These are phyloP conservation scores for Medakamo hakoo DNA, from an alignment of 139 green algal genomes.

Conservation along the genomic window DNA sequence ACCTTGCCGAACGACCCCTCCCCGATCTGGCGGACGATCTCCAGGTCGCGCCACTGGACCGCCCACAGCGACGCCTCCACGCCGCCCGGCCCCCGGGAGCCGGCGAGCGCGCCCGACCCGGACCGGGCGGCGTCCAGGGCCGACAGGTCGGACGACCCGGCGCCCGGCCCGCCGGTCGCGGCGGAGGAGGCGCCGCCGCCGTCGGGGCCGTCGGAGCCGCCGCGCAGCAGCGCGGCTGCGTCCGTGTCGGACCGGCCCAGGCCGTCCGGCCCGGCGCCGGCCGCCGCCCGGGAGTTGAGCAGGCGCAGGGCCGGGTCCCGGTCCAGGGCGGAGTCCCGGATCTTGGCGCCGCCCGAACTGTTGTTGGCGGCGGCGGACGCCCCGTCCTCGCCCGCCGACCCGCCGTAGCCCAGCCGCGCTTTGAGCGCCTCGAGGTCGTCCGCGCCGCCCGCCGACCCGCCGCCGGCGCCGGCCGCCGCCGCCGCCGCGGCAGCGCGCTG, in stretches of 20 bases:
- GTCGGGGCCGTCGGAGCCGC: neutral
- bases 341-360: neutral
- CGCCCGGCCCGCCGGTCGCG: neutral
- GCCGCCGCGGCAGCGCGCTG: neutral
- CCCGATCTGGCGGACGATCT: conserved; percentile 38
- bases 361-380: neutral
- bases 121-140: neutral
- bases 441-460: neutral
- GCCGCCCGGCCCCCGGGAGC: neutral
- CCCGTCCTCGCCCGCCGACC: neutral
- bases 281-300: too few species aligned
- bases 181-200: too few species aligned
- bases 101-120: neutral
- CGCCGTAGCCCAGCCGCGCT: neutral
- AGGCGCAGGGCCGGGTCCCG: neutral
- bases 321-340: neutral
- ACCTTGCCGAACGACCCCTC: conserved; percentile 47
- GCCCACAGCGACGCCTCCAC: conserved; percentile 15
- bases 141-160: neutral
- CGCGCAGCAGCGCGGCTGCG: too few species aligned
- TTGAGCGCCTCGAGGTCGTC: neutral
- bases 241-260: too few species aligned
- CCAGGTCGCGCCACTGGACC: conserved; percentile 20
- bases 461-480: neutral
- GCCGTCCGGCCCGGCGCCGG: too few species aligned